A percentile compares a stretch with the other conserved stretches of the same genome.
These are phyloP conservation scores for Podospora bellae-mahoneyi DNA, from an alignment of 495 filamentous ascomycete genomes.

Conservation along the genomic window DNA sequence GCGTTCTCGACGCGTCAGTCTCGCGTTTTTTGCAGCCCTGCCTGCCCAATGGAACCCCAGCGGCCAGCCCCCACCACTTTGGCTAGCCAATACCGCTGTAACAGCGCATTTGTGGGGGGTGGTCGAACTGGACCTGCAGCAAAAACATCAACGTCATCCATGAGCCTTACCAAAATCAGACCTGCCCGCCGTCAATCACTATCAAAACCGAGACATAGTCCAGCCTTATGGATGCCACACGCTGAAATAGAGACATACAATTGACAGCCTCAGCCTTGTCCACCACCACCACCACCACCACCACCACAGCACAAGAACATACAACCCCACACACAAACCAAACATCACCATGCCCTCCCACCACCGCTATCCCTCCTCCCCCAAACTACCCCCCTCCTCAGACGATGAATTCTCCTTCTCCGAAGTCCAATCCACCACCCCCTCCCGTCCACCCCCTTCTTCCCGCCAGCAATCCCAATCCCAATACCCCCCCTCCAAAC, in stretches of 20 bases:
- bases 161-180: neutral
- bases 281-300: neutral
- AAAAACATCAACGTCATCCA: conserved; percentile 9
- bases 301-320: too few relatives aligned
- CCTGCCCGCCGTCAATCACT: neutral
- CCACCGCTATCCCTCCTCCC: neutral
- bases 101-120: neutral
- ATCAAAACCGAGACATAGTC: neutral
- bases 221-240: neutral
- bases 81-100: conserved; percentile 2
- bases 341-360: neutral
- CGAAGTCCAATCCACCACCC: neutral
- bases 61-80: neutral
- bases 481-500: conserved; percentile 39
- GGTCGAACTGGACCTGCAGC: neutral
- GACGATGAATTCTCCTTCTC: neutral
- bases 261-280: neutral
- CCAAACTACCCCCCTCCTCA: neutral
- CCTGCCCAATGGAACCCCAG: neutral
- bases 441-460: neutral
- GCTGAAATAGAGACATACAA: neutral
- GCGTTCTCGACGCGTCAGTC: neutral
- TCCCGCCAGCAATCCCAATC: conserved; percentile 5
- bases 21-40: neutral
- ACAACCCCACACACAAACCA: too few relatives aligned